Conservation (phyloP, 1,284 basidiomycete genomes). For the Neolentinus lepideus region DNA sequence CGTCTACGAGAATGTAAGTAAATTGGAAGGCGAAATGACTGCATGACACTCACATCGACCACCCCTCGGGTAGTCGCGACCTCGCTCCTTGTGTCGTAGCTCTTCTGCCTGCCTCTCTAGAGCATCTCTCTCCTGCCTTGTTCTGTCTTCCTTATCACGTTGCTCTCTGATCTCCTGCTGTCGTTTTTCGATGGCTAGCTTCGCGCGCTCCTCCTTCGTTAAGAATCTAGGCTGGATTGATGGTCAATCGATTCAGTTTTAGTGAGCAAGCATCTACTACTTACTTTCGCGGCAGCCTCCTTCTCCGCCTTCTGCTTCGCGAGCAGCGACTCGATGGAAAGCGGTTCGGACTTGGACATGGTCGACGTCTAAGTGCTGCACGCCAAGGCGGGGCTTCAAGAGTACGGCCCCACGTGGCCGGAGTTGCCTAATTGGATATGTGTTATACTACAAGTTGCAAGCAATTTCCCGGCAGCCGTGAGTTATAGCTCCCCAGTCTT, state of each 20-base stretch:
- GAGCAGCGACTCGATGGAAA: slow-evolving; percentile 81
- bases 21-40: slow-evolving; percentile 3
- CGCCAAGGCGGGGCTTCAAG: neutral
- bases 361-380: slow-evolving; percentile 8
- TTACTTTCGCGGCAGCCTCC: slow-evolving; percentile 82
- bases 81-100: slow-evolving; percentile 40
- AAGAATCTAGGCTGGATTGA: slow-evolving; percentile 76
- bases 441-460: neutral
- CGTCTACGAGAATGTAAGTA: slow-evolving; percentile 35
- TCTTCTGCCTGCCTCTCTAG: slow-evolving; percentile 75
- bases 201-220: slow-evolving; percentile 83
- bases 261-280: slow-evolving; percentile 9
- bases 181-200: slow-evolving; percentile 82
- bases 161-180: slow-evolving; percentile 69
- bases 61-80: slow-evolving; percentile 24
- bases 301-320: slow-evolving; percentile 83
- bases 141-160: slow-evolving; percentile 51
- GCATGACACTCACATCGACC: slow-evolving; percentile 38
- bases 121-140: slow-evolving; percentile 50
- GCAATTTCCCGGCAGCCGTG: neutral
- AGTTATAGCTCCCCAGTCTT: neutral
- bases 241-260: neutral
- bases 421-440: neutral
- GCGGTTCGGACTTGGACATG: slow-evolving; percentile 48
- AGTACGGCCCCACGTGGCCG: neutral